Evolutionary conservation across 139 green algal species (phyloP).

Genomic region (Chlorella sp.): DNA sequence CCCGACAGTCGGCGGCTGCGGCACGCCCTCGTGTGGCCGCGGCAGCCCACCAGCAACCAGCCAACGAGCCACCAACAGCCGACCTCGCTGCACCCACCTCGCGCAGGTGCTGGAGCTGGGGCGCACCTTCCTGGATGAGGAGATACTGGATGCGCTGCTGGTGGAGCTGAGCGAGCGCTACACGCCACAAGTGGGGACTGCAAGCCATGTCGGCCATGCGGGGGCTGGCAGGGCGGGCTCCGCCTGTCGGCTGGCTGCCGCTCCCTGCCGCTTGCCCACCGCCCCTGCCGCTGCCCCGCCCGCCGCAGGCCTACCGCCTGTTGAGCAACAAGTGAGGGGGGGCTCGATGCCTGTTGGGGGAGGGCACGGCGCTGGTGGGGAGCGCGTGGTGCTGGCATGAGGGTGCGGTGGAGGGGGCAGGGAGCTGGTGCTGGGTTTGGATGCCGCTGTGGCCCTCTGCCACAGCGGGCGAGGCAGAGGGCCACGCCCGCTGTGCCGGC

Average conservation of each 20-base stretch:
- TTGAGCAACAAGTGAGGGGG: slow-evolving; percentile 79
- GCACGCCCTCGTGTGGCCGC: background rate
- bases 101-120: slow-evolving; percentile 58
- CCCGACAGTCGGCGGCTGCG: too few species aligned
- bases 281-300: background rate
- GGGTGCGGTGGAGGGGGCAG: too few species aligned
- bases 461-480: too few species aligned
- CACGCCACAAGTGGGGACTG: background rate
- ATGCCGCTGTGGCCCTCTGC: too few species aligned
- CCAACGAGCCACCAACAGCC: background rate
- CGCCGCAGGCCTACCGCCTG: slow-evolving; percentile 57
- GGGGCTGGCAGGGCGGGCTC: background rate
- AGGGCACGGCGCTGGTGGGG: background rate
- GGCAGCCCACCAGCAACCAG: background rate
- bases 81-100: background rate
- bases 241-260: too few species aligned
- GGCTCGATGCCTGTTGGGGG: too few species aligned
- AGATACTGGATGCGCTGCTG: slow-evolving; percentile 20
- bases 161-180: slow-evolving; percentile 37
- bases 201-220: background rate
- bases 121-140: slow-evolving; percentile 13
- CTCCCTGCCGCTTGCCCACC: too few species aligned
- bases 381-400: background rate
- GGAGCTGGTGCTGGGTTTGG: too few species aligned
- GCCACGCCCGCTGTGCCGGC: too few species aligned